Evolutionary conservation across 768 basidiomycete species (phyloP).

Genomic region (Tricholoma flavovirens): DNA sequence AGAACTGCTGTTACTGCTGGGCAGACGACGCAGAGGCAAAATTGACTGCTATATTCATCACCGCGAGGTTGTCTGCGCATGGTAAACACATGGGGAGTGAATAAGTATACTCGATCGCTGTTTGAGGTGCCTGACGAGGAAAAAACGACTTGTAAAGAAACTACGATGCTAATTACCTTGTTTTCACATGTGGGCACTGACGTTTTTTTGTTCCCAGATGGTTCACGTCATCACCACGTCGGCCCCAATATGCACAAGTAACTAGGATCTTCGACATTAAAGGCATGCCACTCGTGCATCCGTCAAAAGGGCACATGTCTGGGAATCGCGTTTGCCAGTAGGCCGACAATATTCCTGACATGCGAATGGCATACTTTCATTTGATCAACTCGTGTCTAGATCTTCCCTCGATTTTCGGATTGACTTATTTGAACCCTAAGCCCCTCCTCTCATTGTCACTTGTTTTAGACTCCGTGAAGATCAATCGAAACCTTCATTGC

Average conservation of each 20-base stretch:
- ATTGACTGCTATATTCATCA: not conserved
- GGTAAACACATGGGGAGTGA: not conserved
- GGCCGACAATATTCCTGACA: conserved; percentile 18
- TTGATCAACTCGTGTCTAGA: conserved; percentile 21
- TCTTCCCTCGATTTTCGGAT: conserved; percentile 13
- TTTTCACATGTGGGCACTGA: not conserved
- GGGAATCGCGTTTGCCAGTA: conserved; percentile 22
- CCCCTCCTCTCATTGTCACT: conserved; percentile 9
- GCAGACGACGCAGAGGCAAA: not conserved
- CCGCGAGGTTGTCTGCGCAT: not conserved
- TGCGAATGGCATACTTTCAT: conserved; percentile 20
- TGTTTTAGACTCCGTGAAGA: conserved; percentile 33
- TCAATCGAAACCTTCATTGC: conserved; percentile 16
- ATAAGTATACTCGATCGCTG: not conserved
- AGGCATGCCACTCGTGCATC: conserved; percentile 25
- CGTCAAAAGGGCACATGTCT: conserved; percentile 15
- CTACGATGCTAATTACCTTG: not conserved
- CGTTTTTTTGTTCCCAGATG: not conserved
- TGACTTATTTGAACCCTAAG: conserved; percentile 8
- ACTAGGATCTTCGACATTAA: conserved; percentile 17
- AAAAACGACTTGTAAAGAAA: not conserved
- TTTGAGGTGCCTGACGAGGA: not conserved
- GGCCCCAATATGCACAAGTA: conserved; percentile 2
- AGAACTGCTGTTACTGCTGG: too few species aligned
- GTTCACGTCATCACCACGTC: too few species aligned